Evolutionary conservation across 495 filamentous ascomycete genomes (phyloP).

Genomic region (Staphylotrichum tortipilum): DNA sequence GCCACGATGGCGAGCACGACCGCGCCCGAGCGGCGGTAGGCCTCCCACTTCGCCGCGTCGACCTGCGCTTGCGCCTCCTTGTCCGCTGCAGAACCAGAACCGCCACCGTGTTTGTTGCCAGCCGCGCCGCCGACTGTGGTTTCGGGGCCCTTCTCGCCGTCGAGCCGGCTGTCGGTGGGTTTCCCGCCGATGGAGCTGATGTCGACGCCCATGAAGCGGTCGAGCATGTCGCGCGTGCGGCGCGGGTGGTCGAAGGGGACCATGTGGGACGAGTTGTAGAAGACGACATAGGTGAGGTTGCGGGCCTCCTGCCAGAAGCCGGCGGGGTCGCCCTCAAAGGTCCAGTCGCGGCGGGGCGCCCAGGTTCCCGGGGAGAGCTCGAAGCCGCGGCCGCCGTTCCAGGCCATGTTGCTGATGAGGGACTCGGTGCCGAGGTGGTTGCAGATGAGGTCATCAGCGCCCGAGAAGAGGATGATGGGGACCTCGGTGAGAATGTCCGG

Average conservation of each 20-base stretch:
- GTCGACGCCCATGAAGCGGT: conserved; percentile 90
- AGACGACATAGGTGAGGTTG: conserved; percentile 90
- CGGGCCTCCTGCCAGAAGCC: conserved; percentile 90
- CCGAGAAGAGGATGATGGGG: conserved; percentile 79
- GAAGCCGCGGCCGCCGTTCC: conserved; percentile 85
- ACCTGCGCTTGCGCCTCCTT: conserved; percentile 63
- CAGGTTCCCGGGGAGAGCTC: conserved; percentile 81
- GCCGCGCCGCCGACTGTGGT: conserved; percentile 70
- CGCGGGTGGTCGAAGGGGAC: conserved; percentile 89
- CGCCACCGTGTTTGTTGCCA: conserved; percentile 68
- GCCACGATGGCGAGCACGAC: conserved; percentile 79
- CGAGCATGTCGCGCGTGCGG: conserved; percentile 88
- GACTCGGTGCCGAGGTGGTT: conserved; percentile 94
- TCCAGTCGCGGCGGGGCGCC: conserved; percentile 89
- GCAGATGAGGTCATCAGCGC: conserved; percentile 90
- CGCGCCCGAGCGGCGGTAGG: conserved; percentile 87
- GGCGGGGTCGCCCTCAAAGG: conserved; percentile 82
- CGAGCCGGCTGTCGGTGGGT: conserved; percentile 77
- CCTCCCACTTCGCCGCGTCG: conserved; percentile 80
- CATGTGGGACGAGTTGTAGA: conserved; percentile 96
- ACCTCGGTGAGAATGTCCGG: conserved; percentile 69
- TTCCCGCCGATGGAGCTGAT: conserved; percentile 81
- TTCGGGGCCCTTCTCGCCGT: conserved; percentile 79
- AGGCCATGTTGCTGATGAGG: conserved; percentile 83
- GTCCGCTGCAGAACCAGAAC: no score